Conservation (phyloP, 805 yeast genomes). For the Debaryomyces tyrocola region DNA sequence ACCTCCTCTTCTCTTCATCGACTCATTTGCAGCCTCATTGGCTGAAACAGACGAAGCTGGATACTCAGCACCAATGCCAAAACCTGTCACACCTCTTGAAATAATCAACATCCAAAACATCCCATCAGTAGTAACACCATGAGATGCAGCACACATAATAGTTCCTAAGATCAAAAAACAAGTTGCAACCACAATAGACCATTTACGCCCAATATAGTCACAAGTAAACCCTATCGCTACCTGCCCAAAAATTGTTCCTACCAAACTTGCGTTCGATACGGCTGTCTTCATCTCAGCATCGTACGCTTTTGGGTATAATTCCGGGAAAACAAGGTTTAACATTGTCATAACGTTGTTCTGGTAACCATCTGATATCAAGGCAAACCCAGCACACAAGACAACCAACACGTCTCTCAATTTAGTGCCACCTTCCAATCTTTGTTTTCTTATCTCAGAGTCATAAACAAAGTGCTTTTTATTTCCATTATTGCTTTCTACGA, state of each 20-base stretch:
- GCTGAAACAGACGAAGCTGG: slow-evolving; percentile 69
- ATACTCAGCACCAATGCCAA: slow-evolving; percentile 79
- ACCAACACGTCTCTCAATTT: slow-evolving; percentile 34
- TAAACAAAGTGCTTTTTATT: slow-evolving; percentile 23
- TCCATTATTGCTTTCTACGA: not conserved
- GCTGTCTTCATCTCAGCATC: slow-evolving; percentile 52
- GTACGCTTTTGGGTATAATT: slow-evolving; percentile 43
- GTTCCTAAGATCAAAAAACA: slow-evolving; percentile 63
- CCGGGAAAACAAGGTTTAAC: slow-evolving; percentile 54
- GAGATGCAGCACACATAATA: slow-evolving; percentile 66
- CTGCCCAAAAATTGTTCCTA: slow-evolving; percentile 73
- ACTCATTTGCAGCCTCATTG: slow-evolving; percentile 72
- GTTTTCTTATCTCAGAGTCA: slow-evolving; percentile 30
- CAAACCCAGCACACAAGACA: slow-evolving; percentile 70
- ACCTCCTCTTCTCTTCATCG: slow-evolving; percentile 62
- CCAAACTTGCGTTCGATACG: slow-evolving; percentile 67
- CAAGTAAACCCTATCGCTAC: slow-evolving; percentile 62
- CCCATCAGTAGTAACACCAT: slow-evolving; percentile 57
- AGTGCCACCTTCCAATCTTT: slow-evolving; percentile 26
- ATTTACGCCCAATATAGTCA: slow-evolving; percentile 67
- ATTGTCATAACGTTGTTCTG: slow-evolving; percentile 75
- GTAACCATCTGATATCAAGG: slow-evolving; percentile 75
- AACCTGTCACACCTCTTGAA: slow-evolving; percentile 73
- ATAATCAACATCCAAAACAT: slow-evolving; percentile 78
- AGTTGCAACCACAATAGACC: slow-evolving; percentile 69